A percentile compares a stretch with the other conserved stretches of the same genome.
phyloP scores from a whole-genome alignment of 805 yeast genomes.

The Pichia kluyveri region DNA sequence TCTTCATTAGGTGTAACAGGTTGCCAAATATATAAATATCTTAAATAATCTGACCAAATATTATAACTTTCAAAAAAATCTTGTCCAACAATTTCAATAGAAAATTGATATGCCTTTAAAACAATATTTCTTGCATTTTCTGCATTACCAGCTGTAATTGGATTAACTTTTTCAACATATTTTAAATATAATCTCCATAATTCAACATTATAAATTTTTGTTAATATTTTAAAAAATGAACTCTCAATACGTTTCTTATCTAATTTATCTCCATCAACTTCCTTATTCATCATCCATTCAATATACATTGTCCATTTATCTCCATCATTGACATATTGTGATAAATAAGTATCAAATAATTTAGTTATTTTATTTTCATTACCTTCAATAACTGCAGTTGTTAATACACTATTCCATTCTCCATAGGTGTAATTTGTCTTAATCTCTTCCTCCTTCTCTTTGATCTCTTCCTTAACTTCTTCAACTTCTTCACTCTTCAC shows the following conservation, averaged over 20 bases:
- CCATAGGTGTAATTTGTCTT: slow-evolving; percentile 47
- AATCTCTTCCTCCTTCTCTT: slow-evolving; percentile 8
- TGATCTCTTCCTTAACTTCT: not conserved
- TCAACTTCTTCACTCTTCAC: not conserved
- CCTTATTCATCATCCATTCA: slow-evolving; percentile 27
- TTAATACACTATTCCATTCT: slow-evolving; percentile 39
- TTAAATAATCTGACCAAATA: slow-evolving; percentile 79
- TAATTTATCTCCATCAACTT: slow-evolving; percentile 44
- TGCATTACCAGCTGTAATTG: slow-evolving; percentile 51
- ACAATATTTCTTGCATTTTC: slow-evolving; percentile 69
- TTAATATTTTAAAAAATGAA: slow-evolving; percentile 55
- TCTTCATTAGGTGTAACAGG: slow-evolving; percentile 78
- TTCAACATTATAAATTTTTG: slow-evolving; percentile 51
- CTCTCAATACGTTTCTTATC: slow-evolving; percentile 58
- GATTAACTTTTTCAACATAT: slow-evolving; percentile 64
- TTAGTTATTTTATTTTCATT: slow-evolving; percentile 45
- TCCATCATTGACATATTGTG: slow-evolving; percentile 58
- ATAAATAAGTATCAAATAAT: slow-evolving; percentile 51
- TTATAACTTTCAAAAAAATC: slow-evolving; percentile 58
- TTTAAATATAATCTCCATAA: slow-evolving; percentile 72
- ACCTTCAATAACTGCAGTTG: slow-evolving; percentile 37
- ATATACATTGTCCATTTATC: slow-evolving; percentile 70
- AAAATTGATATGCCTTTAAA: slow-evolving; percentile 76
- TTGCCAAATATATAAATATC: slow-evolving; percentile 67
- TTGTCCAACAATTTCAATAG: slow-evolving; percentile 65